Evolutionary conservation across 1,284 basidiomycete species (phyloP), one percentile per base, ranked within the genome.

Genomic region (Boletus semigastroideus): DNA sequence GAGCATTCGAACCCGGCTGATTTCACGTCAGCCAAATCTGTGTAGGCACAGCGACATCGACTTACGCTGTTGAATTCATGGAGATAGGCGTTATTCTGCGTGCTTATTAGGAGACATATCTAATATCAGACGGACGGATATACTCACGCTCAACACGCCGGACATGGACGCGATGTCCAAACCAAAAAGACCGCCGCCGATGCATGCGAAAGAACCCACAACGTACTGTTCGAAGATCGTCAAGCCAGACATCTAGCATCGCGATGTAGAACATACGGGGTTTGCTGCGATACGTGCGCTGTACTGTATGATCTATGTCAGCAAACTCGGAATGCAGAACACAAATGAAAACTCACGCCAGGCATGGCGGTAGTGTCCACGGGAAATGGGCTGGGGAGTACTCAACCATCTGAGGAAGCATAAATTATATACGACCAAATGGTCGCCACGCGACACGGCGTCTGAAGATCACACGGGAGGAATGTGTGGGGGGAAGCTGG

Each of bases 131-230:
- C 5, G 20, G 13, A 25, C 17, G 30, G 17, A 43, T 27, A 19
- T 13, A 67, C 81, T 55, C 59, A 85, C 85, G 58, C 72, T 84
- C 61, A 89, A 70, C 45, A 89, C 85, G n/a, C 83, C 86, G 55
- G 86, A 86, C 87, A 90, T 89, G 65, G 85, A 84, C 56, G 82
- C 87, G 63, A 90, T 90, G 76, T 90, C 87, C 72, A 88, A 66
- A 62, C 87, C 86, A 65, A 89, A 89, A 41, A 90, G 78, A 48
- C 84, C 84, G 58, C 87, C 87, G 48, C 87, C 87, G 58, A 90
- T 90, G 66, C 86, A 88, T 69, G 87, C 86, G 70, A 90, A 90
- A 16, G 84, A 82, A 28, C 87, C 87, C 49, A 87, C 86, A 55
- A 87, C 67, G 66, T 87, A 87, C 78, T 80, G 47, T 46, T 38